Evolutionary conservation across 371 early-diverging fungal species (phyloP).

Genomic region (Actinomortierella wolfii): DNA sequence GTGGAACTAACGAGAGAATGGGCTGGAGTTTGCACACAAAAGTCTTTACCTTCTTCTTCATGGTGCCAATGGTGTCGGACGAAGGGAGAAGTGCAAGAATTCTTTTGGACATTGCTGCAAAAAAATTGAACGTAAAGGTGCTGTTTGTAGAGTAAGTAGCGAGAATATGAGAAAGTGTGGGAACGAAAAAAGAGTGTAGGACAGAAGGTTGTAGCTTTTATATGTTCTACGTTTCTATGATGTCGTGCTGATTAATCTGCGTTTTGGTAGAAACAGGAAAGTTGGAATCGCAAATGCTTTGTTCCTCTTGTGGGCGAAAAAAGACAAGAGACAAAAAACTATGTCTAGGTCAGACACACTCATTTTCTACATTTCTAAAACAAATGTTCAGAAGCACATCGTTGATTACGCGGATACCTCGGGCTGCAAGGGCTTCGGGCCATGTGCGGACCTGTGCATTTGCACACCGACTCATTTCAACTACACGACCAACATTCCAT

Average conservation of each 20-base stretch:
- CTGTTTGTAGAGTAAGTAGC: background rate
- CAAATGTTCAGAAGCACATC: background rate
- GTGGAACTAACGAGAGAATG: too few species aligned
- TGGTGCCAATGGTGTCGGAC: background rate
- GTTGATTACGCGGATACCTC: background rate
- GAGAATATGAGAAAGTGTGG: background rate
- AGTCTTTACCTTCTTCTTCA: too few species aligned
- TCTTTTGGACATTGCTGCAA: background rate
- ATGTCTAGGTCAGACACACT: background rate
- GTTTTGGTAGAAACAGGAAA: too few species aligned
- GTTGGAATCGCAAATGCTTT: background rate
- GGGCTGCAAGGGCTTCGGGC: too few species aligned
- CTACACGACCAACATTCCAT: constrained; percentile 47
- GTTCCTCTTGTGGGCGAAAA: background rate
- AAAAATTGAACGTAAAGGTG: background rate
- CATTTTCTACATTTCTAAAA: background rate
- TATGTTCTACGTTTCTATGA: constrained; percentile 1
- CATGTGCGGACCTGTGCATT: too few species aligned
- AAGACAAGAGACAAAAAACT: background rate
- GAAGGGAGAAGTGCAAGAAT: background rate
- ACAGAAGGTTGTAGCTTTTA: constrained; percentile 5
- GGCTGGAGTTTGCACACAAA: too few species aligned
- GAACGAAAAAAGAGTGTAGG: background rate
- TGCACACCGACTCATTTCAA: constrained; percentile 34
- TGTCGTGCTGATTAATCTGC: background rate